phyloP scores from a whole-genome alignment of 495 filamentous ascomycete genomes.

The Daldinia loculata region DNA sequence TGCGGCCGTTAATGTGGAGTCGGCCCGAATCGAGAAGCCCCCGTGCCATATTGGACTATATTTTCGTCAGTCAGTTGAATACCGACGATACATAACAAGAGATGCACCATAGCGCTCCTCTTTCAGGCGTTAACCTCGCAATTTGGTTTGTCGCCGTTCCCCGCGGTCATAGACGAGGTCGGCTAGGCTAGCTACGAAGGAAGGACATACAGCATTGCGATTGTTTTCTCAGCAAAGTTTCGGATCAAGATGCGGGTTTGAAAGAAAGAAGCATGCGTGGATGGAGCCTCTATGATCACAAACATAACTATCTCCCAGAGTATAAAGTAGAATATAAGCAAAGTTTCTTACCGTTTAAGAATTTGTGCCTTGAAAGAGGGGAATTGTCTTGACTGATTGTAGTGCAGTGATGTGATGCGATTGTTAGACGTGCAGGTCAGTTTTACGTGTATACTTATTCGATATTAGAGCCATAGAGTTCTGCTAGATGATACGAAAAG shows the following conservation, averaged over 20 bases:
- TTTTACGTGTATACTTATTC: background rate
- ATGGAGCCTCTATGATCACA: background rate
- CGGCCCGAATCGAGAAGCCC: conserved; percentile 9
- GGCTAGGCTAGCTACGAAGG: conserved; percentile 11
- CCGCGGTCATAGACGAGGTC: conserved; percentile 1
- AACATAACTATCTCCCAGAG: conserved; percentile 6
- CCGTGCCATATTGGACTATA: conserved; percentile 32
- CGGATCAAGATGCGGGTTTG: background rate
- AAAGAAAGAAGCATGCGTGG: background rate
- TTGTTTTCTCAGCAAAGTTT: conserved; percentile 13
- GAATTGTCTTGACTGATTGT: background rate
- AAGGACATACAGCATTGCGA: conserved; percentile 1
- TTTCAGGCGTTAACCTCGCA: conserved; percentile 12
- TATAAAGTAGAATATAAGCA: conserved; percentile 43
- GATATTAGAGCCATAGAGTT: background rate
- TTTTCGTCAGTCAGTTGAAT: conserved; percentile 30
- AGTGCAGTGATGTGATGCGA: background rate
- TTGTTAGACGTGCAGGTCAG: background rate
- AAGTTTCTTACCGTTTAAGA: conserved; percentile 34
- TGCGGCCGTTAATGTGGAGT: conserved; percentile 5
- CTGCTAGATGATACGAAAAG: background rate
- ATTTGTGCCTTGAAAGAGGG: background rate
- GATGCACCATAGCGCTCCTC: conserved; percentile 21
- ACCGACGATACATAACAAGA: conserved; percentile 12
- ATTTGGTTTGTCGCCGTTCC: conserved; percentile 6